Evolutionary conservation across 192 early-diverging fungal species (phyloP).

Genomic region (Coemansia sp.): DNA sequence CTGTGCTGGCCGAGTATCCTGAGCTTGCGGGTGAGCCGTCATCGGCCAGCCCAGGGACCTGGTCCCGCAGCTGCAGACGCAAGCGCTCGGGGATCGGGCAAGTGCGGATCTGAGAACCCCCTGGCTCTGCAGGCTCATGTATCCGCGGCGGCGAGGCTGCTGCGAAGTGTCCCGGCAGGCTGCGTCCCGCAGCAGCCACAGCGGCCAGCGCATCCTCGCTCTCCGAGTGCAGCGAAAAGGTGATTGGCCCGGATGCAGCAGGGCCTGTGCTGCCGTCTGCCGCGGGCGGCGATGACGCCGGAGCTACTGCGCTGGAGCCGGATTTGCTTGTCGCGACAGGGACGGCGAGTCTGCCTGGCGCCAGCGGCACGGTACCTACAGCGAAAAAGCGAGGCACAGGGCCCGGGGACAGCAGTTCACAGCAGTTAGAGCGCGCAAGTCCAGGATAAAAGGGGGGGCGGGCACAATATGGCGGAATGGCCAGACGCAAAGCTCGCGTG

Average conservation of each 20-base stretch:
- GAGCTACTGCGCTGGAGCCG: background rate
- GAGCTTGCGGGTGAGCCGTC: conserved; percentile 8
- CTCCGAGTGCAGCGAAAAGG: background rate
- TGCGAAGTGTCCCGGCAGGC: background rate
- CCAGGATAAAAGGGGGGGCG: no score
- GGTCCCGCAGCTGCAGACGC: conserved; percentile 19
- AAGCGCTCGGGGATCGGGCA: conserved; percentile 41
- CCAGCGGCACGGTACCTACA: no score
- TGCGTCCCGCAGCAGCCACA: background rate
- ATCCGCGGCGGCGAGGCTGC: background rate
- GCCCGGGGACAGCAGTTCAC: no score
- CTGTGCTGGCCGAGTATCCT: conserved; percentile 12
- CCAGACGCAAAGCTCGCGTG: no score
- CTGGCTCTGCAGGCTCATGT: background rate
- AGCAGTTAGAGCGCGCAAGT: no score
- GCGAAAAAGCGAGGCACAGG: no score
- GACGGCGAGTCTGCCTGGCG: no score
- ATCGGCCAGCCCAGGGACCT: background rate
- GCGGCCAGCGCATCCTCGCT: background rate
- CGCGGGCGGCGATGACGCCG: background rate
- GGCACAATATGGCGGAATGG: no score
- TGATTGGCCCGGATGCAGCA: background rate
- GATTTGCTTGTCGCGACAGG: no score
- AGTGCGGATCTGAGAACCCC: conserved; percentile 32
- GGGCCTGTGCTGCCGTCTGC: background rate